Percentiles rank a stretch among this genome's conserved stretches.
Evolutionary conservation across 2,329 filamentous ascomycete species (phyloP).

Genomic region (Shiraia sp.): DNA sequence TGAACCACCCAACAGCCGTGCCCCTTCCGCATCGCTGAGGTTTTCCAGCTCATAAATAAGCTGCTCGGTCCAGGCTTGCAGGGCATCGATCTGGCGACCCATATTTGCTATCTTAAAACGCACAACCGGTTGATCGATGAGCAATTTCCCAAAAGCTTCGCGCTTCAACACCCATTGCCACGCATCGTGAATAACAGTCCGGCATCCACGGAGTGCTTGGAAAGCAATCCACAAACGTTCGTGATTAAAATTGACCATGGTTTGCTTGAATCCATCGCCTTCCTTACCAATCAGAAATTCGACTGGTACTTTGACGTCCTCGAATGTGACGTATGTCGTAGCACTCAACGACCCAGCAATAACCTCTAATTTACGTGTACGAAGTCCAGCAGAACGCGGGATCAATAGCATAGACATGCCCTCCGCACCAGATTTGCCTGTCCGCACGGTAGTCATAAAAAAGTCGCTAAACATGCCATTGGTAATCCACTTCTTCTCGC

Average conservation of each 20-base stretch:
- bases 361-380: conserved; percentile 27
- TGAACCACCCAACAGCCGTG: conserved; percentile 25
- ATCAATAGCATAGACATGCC: conserved; percentile 40
- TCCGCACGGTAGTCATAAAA: conserved; percentile 40
- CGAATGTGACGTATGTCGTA: conserved; percentile 37
- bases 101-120: conserved; percentile 39
- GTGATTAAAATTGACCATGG: conserved; percentile 42
- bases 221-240: conserved; percentile 40
- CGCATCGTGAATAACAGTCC: conserved; percentile 33
- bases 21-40: conserved; percentile 20
- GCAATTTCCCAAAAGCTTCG: conserved; percentile 36
- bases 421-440: conserved; percentile 29
- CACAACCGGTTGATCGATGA: conserved; percentile 40
- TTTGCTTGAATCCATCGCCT: conserved; percentile 35
- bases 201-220: conserved; percentile 31
- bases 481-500: conserved; percentile 46
- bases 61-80: conserved; percentile 38
- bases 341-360: conserved; percentile 26
- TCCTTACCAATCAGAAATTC: conserved; percentile 35
- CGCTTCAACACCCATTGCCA: conserved; percentile 35
- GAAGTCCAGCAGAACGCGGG: conserved; percentile 25
- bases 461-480: conserved; percentile 42
- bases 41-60: conserved; percentile 31
- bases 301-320: conserved; percentile 37
- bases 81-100: conserved; percentile 29